Conservation (phyloP, 768 basidiomycete genomes). For the Boletus barrowsii region DNA sequence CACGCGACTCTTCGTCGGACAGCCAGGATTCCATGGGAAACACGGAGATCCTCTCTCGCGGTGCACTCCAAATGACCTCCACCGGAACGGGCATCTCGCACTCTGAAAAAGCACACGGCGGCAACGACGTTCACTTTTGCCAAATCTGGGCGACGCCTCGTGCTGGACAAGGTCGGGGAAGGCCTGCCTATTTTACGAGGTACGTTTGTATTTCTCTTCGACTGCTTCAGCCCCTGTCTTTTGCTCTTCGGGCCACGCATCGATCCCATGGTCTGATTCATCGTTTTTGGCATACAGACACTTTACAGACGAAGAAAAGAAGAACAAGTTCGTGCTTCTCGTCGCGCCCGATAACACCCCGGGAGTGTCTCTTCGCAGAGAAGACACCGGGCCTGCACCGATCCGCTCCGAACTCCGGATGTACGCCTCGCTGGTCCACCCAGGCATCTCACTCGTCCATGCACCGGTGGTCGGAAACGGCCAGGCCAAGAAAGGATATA, state of each 20-base stretch:
- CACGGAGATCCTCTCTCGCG: constrained; percentile 82
- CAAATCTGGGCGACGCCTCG: constrained; percentile 69
- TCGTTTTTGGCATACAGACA: constrained; percentile 38
- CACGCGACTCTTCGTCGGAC: neutral
- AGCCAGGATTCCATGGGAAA: constrained; percentile 94
- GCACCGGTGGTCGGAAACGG: constrained; percentile 37
- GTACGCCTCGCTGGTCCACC: constrained; percentile 72
- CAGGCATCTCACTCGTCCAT: constrained; percentile 51
- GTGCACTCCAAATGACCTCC: constrained; percentile 88
- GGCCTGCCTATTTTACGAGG: constrained; percentile 85
- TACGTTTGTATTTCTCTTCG: constrained; percentile 11
- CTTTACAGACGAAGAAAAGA: constrained; percentile 81
- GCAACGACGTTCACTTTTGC: constrained; percentile 52
- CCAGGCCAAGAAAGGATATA: constrained; percentile 60
- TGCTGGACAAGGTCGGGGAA: constrained; percentile 19
- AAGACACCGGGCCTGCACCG: constrained; percentile 78
- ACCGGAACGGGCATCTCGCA: constrained; percentile 92
- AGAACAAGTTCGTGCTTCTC: constrained; percentile 62
- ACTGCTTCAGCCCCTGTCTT: too few relatives aligned
- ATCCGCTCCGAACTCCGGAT: constrained; percentile 66
- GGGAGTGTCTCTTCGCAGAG: constrained; percentile 59
- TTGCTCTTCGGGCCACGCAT: too few relatives aligned
- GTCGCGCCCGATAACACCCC: constrained; percentile 69
- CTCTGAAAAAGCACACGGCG: constrained; percentile 59
- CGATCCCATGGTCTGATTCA: too few relatives aligned